Evolutionary conservation across 495 filamentous ascomycete genomes (phyloP).

Genomic region (Daldinia grandis): DNA sequence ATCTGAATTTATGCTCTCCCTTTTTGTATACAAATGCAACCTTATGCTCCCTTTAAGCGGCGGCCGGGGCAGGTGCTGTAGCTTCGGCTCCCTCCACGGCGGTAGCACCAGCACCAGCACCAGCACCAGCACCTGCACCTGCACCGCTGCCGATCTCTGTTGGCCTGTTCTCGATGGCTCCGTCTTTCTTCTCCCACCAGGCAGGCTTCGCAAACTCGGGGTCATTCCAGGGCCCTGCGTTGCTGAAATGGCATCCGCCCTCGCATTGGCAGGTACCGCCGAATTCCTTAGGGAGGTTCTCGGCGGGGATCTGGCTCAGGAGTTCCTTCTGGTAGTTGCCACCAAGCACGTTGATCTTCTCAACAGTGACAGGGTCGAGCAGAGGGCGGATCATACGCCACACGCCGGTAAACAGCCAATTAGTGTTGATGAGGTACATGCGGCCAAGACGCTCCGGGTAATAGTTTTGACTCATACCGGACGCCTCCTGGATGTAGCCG

Average conservation of each 20-base stretch:
- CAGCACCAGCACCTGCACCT: conserved; percentile 28
- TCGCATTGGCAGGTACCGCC: conserved; percentile 84
- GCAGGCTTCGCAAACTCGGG: conserved; percentile 72
- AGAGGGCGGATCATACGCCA: conserved; percentile 89
- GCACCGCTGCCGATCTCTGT: conserved; percentile 37
- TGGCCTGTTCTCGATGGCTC: conserved; percentile 37
- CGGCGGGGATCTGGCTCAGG: conserved; percentile 81
- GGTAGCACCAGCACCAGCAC: conserved; percentile 15
- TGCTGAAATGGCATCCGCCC: conserved; percentile 87
- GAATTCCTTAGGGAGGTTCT: conserved; percentile 89
- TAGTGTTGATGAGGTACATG: conserved; percentile 96
- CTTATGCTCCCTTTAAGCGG: conserved; percentile 22
- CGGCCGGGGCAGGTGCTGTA: conserved; percentile 35
- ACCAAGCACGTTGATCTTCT: conserved; percentile 94
- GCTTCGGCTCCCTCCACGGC: conserved; percentile 48
- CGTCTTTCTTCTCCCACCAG: conserved; percentile 66
- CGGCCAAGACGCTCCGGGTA: conserved; percentile 91
- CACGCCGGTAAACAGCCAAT: conserved; percentile 86
- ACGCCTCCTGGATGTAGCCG: conserved; percentile 72
- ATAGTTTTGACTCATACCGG: conserved; percentile 87
- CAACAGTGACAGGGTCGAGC: conserved; percentile 94
- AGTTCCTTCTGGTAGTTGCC: conserved; percentile 82
- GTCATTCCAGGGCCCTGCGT: conserved; percentile 93
- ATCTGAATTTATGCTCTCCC: conserved; percentile 17
- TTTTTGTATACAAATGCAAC: conserved; percentile 24